Evolutionary conservation across 2,329 filamentous ascomycete genomes (phyloP), one percentile per base, ranked within the genome.

Genomic region (Gaeumannomyces sp.): DNA sequence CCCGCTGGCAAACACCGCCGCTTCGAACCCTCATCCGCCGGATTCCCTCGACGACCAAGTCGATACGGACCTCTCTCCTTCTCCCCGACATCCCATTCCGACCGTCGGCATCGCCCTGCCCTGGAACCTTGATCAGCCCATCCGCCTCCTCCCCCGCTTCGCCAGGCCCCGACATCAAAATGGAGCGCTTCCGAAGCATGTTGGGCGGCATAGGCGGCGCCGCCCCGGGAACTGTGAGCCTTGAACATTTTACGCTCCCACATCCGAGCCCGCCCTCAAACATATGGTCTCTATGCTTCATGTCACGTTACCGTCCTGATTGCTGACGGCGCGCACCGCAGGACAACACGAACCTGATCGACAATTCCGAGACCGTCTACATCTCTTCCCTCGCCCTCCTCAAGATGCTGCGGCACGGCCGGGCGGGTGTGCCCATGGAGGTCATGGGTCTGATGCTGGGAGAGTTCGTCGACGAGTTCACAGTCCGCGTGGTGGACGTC

Each of bases 401-500:
- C 72, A 99, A 99, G 85, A 99, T 99, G 95, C 85, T 99, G 78
- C 89, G 95, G 76, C 95, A 99, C 79, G 95, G 95, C 69, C 90
- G 95, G 70, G 95, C 95, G 57, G 95, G 95, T 81, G 95, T 99
- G 70, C 95, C 95, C 27, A 99, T 99, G 95, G 95, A 99, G 83
- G 95, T 99, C 76, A 99, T 99, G 95, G 95, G 95, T 68, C 83
- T 99, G 76, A 99, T 99, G 95, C 80, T 98, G 73, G 95, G 95
- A 76, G 95, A 98, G 77, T 98, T 99, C 72, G 94, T 99, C 66
- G 95, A 99, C 75, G 95, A 98, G 80, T 99, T 97, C 80, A 99
- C 95, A 66, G 95, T 99, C 68, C 90, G 94, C 70, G 95, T 99
- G 19, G 94, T 98, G 70, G 95, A 99, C 78, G 95, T 99, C 33